Evolutionary conservation across 768 basidiomycete species (phyloP).

Genomic region (Clavulina sp.): DNA sequence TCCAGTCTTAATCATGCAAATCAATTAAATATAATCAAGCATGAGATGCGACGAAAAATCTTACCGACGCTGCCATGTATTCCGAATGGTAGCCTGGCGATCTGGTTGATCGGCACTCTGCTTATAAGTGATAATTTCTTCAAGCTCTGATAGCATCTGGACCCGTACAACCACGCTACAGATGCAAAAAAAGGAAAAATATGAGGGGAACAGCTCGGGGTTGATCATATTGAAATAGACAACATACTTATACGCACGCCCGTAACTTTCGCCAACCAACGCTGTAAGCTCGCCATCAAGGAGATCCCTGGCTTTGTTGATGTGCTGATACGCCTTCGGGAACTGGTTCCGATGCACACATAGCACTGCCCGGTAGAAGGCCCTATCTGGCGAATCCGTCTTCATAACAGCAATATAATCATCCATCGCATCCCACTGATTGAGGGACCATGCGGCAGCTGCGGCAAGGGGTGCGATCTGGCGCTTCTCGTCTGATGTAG

Average conservation of each 20-base stretch:
- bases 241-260: constrained; percentile 85
- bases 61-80: constrained; percentile 95
- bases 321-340: constrained; percentile 72
- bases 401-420: constrained; percentile 91
- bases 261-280: constrained; percentile 89
- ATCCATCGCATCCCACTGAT: constrained; percentile 98
- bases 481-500: constrained; percentile 63
- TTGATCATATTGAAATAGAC: constrained; percentile 1
- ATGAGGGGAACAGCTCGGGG: too few species aligned
- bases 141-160: constrained; percentile 94
- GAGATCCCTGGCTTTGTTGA: constrained; percentile 81
- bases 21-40: not conserved
- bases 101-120: constrained; percentile 87
- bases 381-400: constrained; percentile 77
- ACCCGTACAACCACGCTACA: constrained; percentile 85
- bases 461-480: constrained; percentile 95
- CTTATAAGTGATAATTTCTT: constrained; percentile 94
- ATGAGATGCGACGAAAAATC: constrained; percentile 7
- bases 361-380: constrained; percentile 91
- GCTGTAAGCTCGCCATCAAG: constrained; percentile 82
- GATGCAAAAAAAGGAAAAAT: constrained; percentile 5
- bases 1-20: constrained; percentile 38
- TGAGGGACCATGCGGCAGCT: constrained; percentile 90
- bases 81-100: constrained; percentile 74
- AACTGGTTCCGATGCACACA: constrained; percentile 95